These are phyloP conservation scores for Penicillium vulpinum DNA, from an alignment of 2,329 filamentous ascomycete genomes.

Conservation along the genomic window DNA sequence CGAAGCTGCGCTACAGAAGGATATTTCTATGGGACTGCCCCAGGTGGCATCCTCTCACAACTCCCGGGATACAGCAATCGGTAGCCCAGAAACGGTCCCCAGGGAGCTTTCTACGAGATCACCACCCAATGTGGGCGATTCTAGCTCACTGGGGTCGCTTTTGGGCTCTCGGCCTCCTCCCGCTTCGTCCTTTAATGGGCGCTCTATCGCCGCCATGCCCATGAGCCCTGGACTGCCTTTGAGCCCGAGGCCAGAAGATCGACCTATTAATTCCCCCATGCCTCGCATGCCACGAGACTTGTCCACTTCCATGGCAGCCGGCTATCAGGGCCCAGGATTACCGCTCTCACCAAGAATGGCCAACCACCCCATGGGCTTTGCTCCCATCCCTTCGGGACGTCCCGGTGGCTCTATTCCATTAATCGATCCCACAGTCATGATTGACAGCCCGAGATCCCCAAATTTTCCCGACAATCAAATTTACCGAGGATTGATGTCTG, in stretches of 20 bases:
- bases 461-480: conserved; percentile 51
- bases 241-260: conserved; percentile 61
- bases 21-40: conserved; percentile 42
- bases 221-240: conserved; percentile 65
- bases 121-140: conserved; percentile 24
- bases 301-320: conserved; percentile 56
- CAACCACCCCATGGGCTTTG: conserved; percentile 70
- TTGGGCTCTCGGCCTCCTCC: conserved; percentile 30
- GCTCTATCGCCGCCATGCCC: conserved; percentile 48
- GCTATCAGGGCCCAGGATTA: conserved; percentile 51
- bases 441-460: conserved; percentile 35
- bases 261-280: conserved; percentile 60
- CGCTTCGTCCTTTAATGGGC: conserved; percentile 34
- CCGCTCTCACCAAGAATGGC: conserved; percentile 72
- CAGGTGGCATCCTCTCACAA: conserved; percentile 7
- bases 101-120: conserved; percentile 51
- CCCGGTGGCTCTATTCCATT: conserved; percentile 29
- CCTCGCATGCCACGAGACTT: conserved; percentile 57
- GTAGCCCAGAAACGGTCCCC: conserved; percentile 47
- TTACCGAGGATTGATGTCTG: conserved; percentile 75
- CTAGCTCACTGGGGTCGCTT: conserved; percentile 34
- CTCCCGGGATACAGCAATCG: conserved; percentile 11
- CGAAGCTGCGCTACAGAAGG: conserved; percentile 67
- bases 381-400: conserved; percentile 51
- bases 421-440: conserved; percentile 39